Evolutionary conservation across 495 filamentous ascomycete species (phyloP).

Genomic region (Astrocystis sublimbata): DNA sequence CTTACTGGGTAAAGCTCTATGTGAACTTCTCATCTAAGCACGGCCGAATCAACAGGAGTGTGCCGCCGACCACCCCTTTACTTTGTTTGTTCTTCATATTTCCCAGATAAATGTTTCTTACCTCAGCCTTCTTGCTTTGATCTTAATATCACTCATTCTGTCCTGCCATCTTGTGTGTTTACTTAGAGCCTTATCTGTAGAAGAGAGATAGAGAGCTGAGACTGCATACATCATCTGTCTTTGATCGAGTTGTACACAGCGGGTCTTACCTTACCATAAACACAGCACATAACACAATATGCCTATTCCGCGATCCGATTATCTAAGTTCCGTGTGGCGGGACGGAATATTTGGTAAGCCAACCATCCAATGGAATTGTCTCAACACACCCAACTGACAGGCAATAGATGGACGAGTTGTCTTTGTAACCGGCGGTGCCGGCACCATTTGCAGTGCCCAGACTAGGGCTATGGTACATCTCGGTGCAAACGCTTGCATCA

Average conservation of each 20-base stretch:
- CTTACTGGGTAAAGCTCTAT: neutral
- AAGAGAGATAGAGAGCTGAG: neutral
- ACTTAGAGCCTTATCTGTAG: neutral
- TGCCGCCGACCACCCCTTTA: neutral
- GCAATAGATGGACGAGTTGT: slow-evolving; percentile 78
- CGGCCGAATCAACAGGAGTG: neutral
- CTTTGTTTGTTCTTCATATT: neutral
- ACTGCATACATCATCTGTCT: slow-evolving; percentile 1
- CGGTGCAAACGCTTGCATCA: slow-evolving; percentile 89
- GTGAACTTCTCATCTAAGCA: neutral
- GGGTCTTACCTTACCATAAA: neutral
- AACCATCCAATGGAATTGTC: neutral
- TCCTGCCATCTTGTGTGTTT: neutral
- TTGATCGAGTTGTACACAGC: slow-evolving; percentile 2
- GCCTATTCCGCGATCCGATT: slow-evolving; percentile 70
- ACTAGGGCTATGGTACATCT: slow-evolving; percentile 88
- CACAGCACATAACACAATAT: slow-evolving; percentile 48
- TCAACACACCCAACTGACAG: slow-evolving; percentile 12
- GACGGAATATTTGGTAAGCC: slow-evolving; percentile 77
- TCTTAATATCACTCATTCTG: too few species aligned
- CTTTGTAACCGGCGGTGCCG: slow-evolving; percentile 93
- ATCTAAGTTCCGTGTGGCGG: slow-evolving; percentile 78
- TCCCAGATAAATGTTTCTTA: neutral
- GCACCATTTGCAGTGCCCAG: slow-evolving; percentile 91
- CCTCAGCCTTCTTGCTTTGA: neutral